phyloP scores from a whole-genome alignment of 306 rosid genomes.

The Fragaria iinumae region DNA sequence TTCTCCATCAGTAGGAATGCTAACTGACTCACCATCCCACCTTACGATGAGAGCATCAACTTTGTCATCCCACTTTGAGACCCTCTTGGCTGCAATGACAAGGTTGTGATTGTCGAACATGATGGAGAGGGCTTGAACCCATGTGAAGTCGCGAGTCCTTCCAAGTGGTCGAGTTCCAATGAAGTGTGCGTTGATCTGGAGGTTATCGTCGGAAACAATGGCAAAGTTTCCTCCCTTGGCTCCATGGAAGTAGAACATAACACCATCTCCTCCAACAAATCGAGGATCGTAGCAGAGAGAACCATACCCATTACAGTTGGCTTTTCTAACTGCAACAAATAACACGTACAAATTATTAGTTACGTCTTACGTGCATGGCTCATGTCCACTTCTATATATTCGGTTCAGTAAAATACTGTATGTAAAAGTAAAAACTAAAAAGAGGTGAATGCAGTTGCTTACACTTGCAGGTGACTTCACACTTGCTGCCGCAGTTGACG shows the following conservation, averaged over 20 bases:
- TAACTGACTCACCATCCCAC: constrained; percentile 50
- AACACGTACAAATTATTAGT: neutral
- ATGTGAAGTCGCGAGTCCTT: constrained; percentile 76
- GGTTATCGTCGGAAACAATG: constrained; percentile 48
- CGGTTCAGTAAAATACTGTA: neutral
- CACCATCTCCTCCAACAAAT: constrained; percentile 75
- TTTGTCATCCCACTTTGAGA: constrained; percentile 54
- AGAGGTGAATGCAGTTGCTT: constrained; percentile 8
- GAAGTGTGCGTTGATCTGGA: constrained; percentile 76
- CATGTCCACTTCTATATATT: neutral
- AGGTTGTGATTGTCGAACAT: constrained; percentile 70
- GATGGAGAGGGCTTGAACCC: constrained; percentile 70
- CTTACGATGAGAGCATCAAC: constrained; percentile 50
- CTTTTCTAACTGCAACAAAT: constrained; percentile 42
- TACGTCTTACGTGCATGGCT: too few species aligned
- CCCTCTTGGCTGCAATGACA: constrained; percentile 56
- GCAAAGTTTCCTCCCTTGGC: constrained; percentile 69
- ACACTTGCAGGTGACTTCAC: constrained; percentile 82
- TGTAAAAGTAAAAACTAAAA: too few species aligned
- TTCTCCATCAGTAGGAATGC: constrained; percentile 44
- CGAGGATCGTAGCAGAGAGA: constrained; percentile 79
- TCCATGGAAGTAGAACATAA: constrained; percentile 84
- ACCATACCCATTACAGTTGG: constrained; percentile 70
- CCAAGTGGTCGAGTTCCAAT: constrained; percentile 65
- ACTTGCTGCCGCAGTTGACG: constrained; percentile 62